Base-by-base conservation (phyloP, 2,329 filamentous ascomycete species). In the Coniochaeta sp. region DNA sequence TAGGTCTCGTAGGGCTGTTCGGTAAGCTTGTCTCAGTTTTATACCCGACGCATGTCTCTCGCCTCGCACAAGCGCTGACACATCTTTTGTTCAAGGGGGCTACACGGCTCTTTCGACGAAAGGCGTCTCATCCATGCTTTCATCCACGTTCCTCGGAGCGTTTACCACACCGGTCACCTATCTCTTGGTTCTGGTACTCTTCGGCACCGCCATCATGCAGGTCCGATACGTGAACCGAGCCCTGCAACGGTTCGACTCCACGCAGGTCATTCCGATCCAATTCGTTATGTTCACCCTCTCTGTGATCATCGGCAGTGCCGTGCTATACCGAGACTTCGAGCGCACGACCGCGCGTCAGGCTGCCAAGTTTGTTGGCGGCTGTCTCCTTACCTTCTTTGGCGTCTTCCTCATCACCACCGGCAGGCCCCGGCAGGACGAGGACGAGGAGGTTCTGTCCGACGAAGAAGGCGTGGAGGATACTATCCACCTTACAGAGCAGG, bases 51-150 rank as follows among this genome's bases (percentile, higher is more conserved):
- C 16, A 22, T 26, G 22, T 24, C 19, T 22, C 22, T 9, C 26
- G 2, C 32, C 16, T 30, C 24, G 40, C 34, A 22, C 24, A 34
- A 60, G 17, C 22, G 47, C 34, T 38, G 17, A 52, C 22, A 24
- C 61, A 24, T 60, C 66, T 56, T 58, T 2, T 24, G 17, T 56
- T n/a, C n/a, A n/a, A 92, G 91, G 91, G 65, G 95, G 92, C 62
- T 99, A 97, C 74, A 99, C 95, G n/a, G 95, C 91, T 12, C 81
- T 99, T 6, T 91, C 93, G 1, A 99, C 95, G 32, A 99, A 99
- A 73, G 95, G 95, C 60, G 90, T 99, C 42, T 93, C 95, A 1
- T 98, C 95, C 0, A 88, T 99, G 77, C 82, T 99, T 22, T 97
- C 95, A 0, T 93, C 91, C 57, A 96, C 90, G 0, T 83, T 98